These are phyloP conservation scores for Calonectria hawksworthii DNA, from an alignment of 2,329 filamentous ascomycete genomes.

Conservation along the genomic window DNA sequence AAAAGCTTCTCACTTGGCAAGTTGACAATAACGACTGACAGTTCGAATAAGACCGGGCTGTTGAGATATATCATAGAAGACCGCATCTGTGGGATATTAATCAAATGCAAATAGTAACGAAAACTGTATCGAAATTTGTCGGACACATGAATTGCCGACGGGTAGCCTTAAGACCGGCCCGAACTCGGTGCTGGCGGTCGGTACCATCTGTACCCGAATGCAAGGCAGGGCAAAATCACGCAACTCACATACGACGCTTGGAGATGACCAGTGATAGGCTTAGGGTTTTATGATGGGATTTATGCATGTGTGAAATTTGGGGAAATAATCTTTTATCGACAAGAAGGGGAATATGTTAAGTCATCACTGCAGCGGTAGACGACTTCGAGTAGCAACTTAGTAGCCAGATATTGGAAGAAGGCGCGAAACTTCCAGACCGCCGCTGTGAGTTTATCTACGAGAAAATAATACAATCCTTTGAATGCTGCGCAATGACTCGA, in stretches of 20 bases:
- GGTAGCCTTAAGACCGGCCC: background rate
- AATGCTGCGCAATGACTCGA: too few relatives aligned
- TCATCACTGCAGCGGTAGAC: background rate
- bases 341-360: too few relatives aligned
- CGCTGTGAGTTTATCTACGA: background rate
- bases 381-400: too few relatives aligned
- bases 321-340: too few relatives aligned
- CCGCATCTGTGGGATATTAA: background rate
- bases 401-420: background rate
- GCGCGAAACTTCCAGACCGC: background rate
- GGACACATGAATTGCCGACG: background rate
- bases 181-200: background rate
- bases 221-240: background rate
- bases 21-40: background rate
- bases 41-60: background rate
- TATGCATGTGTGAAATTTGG: background rate
- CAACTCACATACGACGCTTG: background rate
- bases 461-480: background rate
- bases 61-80: background rate
- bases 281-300: background rate
- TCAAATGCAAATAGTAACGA: background rate
- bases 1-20: background rate
- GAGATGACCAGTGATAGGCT: background rate
- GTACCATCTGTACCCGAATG: background rate
- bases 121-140: background rate